Conservation (phyloP, 164 flowering plant species). For the Macadamia tetraphylla region DNA sequence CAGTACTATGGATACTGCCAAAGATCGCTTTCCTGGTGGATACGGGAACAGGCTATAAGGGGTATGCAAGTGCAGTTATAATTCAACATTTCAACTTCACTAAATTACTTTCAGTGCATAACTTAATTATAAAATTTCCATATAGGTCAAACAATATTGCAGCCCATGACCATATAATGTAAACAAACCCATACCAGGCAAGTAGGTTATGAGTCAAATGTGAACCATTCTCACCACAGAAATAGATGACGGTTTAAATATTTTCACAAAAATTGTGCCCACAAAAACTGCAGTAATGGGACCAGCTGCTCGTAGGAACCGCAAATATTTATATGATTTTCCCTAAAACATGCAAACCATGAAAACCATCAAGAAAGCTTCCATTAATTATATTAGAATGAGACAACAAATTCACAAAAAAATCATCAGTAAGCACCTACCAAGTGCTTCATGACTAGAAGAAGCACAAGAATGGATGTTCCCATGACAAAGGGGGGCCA, state of each 20-base stretch:
- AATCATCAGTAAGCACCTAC: constrained; percentile 31
- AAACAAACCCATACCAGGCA: not conserved
- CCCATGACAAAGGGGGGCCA: constrained; percentile 99
- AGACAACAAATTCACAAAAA: not conserved
- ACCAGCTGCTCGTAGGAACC: constrained; percentile 81
- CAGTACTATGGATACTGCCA: not conserved
- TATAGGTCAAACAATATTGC: not conserved
- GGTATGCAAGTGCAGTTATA: not conserved
- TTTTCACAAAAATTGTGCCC: constrained; percentile 77
- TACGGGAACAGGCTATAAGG: not conserved
- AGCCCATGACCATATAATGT: not conserved
- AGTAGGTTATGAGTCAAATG: not conserved
- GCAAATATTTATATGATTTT: constrained; percentile 63
- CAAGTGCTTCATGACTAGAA: constrained; percentile 87
- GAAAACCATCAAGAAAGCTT: constrained; percentile 1
- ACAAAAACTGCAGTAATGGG: constrained; percentile 87
- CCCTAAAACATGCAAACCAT: constrained; percentile 44
- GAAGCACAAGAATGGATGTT: constrained; percentile 59
- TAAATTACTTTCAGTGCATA: no score
- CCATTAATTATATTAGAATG: not conserved
- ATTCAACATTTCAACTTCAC: not conserved
- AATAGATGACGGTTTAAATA: constrained; percentile 81
- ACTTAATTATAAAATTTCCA: not conserved
- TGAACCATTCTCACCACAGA: constrained; percentile 56
- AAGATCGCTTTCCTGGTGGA: not conserved